phyloP scores from a whole-genome alignment of 306 rosid genomes.

The Lathyrus oleraceus region DNA sequence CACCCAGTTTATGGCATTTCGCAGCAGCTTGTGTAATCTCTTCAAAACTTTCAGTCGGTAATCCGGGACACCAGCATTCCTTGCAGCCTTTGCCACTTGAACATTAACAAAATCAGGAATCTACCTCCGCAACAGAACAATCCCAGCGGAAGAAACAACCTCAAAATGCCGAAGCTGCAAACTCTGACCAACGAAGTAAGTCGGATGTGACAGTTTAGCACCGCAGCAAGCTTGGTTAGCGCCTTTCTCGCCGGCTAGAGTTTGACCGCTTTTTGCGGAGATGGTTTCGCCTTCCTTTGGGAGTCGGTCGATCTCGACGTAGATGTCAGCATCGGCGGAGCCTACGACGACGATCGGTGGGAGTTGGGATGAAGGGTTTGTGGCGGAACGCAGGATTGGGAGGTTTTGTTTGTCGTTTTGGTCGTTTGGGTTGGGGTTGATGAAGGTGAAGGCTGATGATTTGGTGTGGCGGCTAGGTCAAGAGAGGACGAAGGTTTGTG shows the following conservation, averaged over 20 bases:
- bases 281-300: slow-evolving; percentile 75
- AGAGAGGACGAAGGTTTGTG: no score
- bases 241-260: slow-evolving; percentile 84
- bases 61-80: slow-evolving; percentile 68
- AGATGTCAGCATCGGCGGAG: slow-evolving; percentile 88
- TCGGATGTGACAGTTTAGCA: slow-evolving; percentile 71
- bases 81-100: slow-evolving; percentile 93
- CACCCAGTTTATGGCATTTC: slow-evolving; percentile 81
- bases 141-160: slow-evolving; percentile 71
- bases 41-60: slow-evolving; percentile 69
- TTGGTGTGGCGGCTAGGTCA: no score
- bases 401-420: slow-evolving; percentile 33
- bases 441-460: no score
- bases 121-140: slow-evolving; percentile 89
- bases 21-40: slow-evolving; percentile 62
- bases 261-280: slow-evolving; percentile 67
- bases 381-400: slow-evolving; percentile 43
- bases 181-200: slow-evolving; percentile 72
- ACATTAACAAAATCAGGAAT: slow-evolving; percentile 76
- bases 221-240: slow-evolving; percentile 86
- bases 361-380: slow-evolving; percentile 34
- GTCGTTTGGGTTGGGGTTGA: no score
- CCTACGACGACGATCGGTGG: slow-evolving; percentile 70
- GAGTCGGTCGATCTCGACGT: slow-evolving; percentile 73
- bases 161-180: slow-evolving; percentile 51